Percentiles rank a stretch among this genome's conserved stretches.
Evolutionary conservation across 192 early-diverging fungal genomes (phyloP).

Genomic region (Neocallimastix lanati): DNA sequence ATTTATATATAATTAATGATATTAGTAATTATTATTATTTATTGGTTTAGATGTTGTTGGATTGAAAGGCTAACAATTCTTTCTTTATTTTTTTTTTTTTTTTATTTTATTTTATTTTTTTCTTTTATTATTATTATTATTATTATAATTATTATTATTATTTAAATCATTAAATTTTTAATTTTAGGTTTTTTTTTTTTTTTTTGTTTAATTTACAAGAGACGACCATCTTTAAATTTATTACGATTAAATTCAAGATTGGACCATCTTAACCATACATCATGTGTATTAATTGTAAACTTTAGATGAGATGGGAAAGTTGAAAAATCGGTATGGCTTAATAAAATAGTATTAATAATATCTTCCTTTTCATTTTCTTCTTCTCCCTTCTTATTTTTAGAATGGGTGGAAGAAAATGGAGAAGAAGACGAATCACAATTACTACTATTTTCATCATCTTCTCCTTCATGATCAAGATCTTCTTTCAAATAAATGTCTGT

Average conservation of each 20-base stretch:
- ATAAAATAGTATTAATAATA: neutral
- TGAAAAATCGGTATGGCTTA: neutral
- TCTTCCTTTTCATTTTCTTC: neutral
- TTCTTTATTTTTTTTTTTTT: too few relatives aligned
- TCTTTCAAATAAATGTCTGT: neutral
- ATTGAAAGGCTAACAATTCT: too few relatives aligned
- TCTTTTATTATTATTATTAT: too few relatives aligned
- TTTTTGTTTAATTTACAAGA: neutral
- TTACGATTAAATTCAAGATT: neutral
- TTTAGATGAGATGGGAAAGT: neutral
- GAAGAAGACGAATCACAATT: neutral
- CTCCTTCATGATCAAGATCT: neutral
- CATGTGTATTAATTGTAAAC: neutral
- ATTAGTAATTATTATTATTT: too few relatives aligned
- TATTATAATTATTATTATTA: too few relatives aligned
- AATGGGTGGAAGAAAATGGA: neutral
- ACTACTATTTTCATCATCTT: neutral
- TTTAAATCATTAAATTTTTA: neutral
- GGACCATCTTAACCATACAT: neutral
- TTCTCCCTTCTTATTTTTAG: neutral
- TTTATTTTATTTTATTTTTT: too few relatives aligned
- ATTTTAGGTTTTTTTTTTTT: neutral
- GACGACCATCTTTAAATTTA: neutral
- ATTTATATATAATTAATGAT: too few relatives aligned
- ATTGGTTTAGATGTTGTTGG: too few relatives aligned